These are phyloP conservation scores for Cubamyces sp. DNA, from an alignment of 768 basidiomycete species.

Conservation along the genomic window DNA sequence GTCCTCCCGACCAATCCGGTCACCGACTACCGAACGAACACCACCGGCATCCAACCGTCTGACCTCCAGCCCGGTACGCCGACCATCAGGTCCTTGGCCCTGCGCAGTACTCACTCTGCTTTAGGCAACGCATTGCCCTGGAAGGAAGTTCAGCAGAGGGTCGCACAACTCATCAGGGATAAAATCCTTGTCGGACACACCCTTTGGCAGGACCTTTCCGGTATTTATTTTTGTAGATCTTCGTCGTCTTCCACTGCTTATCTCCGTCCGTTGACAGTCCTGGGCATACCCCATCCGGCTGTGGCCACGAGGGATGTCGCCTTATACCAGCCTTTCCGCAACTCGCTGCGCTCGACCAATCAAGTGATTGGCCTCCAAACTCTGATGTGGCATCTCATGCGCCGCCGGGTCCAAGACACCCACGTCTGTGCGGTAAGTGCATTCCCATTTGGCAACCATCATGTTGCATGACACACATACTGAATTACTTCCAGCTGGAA, in stretches of 20 bases:
- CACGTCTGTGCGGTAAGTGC: slow-evolving; percentile 70
- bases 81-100: neutral
- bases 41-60: slow-evolving; percentile 55
- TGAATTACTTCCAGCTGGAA: slow-evolving; percentile 56
- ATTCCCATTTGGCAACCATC: neutral
- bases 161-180: slow-evolving; percentile 67
- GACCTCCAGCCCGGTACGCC: slow-evolving; percentile 46
- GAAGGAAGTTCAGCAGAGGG: slow-evolving; percentile 62
- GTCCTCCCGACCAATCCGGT: slow-evolving; percentile 70
- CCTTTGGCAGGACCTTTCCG: slow-evolving; percentile 82
- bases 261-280: slow-evolving; percentile 47
- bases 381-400: slow-evolving; percentile 82
- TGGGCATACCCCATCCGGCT: slow-evolving; percentile 81
- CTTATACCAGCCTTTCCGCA: slow-evolving; percentile 80
- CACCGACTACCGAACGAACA: slow-evolving; percentile 72
- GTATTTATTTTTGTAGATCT: slow-evolving; percentile 40
- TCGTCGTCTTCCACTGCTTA: slow-evolving; percentile 19
- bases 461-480: slow-evolving; percentile 4
- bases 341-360: slow-evolving; percentile 65
- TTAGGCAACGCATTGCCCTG: slow-evolving; percentile 60
- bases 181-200: slow-evolving; percentile 78
- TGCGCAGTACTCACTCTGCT: neutral
- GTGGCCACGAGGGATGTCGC: slow-evolving; percentile 81
- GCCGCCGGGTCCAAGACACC: slow-evolving; percentile 73
- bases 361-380: slow-evolving; percentile 77